Percentiles rank a stretch among this genome's conserved stretches.
phyloP scores from a whole-genome alignment of 75 land plant species.

The Azolla pinnata region DNA sequence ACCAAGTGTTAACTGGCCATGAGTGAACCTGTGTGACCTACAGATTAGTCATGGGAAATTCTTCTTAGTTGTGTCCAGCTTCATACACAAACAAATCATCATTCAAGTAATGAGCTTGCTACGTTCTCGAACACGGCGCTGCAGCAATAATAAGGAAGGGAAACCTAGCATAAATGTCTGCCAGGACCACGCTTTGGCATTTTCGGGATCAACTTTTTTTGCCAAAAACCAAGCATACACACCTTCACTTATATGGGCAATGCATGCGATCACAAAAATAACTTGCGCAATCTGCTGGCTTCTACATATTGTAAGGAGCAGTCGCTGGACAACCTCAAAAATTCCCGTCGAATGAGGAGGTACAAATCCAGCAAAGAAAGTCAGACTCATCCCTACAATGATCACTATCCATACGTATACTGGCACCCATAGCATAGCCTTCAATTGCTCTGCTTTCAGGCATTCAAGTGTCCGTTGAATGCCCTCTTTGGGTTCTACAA shows the following conservation, averaged over 20 bases:
- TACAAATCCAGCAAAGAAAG: constrained; percentile 49
- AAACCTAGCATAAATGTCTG: constrained; percentile 67
- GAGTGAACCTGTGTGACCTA: too few relatives aligned
- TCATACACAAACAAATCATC: too few relatives aligned
- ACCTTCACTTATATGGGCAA: constrained; percentile 54
- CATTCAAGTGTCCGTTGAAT: constrained; percentile 63
- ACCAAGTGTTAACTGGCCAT: too few relatives aligned
- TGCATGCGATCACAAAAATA: constrained; percentile 25
- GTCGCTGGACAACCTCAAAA: constrained; percentile 23
- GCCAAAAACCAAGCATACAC: constrained; percentile 73
- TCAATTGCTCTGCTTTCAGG: constrained; percentile 51
- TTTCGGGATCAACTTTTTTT: constrained; percentile 57
- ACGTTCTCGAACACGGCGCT: too few relatives aligned
- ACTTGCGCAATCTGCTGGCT: constrained; percentile 24
- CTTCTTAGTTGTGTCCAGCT: too few relatives aligned
- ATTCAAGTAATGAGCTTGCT: too few relatives aligned
- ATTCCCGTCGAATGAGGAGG: constrained; percentile 52
- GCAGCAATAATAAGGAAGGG: too few relatives aligned
- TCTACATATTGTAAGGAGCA: constrained; percentile 42
- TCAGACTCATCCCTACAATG: constrained; percentile 31
- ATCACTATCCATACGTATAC: constrained; percentile 36
- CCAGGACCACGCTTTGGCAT: constrained; percentile 78
- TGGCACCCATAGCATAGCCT: constrained; percentile 43
- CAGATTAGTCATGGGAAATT: too few relatives aligned
- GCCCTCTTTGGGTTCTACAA: constrained; percentile 63